Evolutionary conservation across 2,329 filamentous ascomycete genomes (phyloP), one percentile per base, ranked within the genome.

Genomic region (Cucurbitaria berberidis): DNA sequence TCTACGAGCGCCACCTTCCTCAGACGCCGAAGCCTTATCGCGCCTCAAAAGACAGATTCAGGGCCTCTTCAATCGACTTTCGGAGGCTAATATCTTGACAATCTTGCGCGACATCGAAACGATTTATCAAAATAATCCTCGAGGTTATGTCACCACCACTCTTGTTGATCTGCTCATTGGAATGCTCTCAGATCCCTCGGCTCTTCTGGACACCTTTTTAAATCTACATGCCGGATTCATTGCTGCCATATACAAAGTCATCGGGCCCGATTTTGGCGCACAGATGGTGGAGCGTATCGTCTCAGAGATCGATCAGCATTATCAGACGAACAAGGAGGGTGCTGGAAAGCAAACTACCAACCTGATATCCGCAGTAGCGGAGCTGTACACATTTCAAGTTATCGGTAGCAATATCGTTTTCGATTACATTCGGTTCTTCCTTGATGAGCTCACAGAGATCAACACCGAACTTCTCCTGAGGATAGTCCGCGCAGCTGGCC

Each of bases 311-410:
- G 86, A 89, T 57, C 79, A 82, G 16, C 80, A 86, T 54, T 89
- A 91, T 60, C 78, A 78, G 51, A 72, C 21, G 3, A 73, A 72
- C 49, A 76, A 76, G 41, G 52, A 62, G 5, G 70, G 69, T 2
- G 67, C 72, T 5, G 74, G 73, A 27, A 76, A 76, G 35, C 92
- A 92, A 69, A 83, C 88, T 49, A 81, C 84, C 1, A 96, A 99
- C 71, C 75, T 97, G 38, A 83, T 96, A 26, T 89, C 90, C 1
- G 83, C 98, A 26, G 78, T 98, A 13, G 87, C 93, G 0, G 87
- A 96, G 68, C 81, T 98, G 34, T 99, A 98, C 77, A 93, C 91
- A 44, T 96, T 99, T 69, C 90, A 96, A 66, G 86, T 97, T 19
- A 83, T 97, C 39, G 88, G 89, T 35, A 89, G 88, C 66, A 89